These are phyloP conservation scores for Lachancea sp. DNA, from an alignment of 805 yeast species.

Conservation along the genomic window DNA sequence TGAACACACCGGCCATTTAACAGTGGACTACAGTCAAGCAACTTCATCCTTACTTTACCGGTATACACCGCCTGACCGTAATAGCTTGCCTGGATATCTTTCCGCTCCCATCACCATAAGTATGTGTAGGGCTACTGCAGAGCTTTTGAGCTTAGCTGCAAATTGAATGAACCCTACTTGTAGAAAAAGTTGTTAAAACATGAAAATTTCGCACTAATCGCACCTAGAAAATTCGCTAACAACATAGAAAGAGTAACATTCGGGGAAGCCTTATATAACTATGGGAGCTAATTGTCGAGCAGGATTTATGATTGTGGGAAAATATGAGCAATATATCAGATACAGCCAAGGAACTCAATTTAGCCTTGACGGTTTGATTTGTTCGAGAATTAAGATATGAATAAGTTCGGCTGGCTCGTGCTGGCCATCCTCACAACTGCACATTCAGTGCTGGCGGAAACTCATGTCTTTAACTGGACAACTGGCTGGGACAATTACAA, in stretches of 20 bases:
- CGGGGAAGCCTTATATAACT: conserved; percentile 3
- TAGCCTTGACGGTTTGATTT: not conserved
- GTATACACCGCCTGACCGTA: too few relatives aligned
- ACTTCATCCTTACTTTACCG: too few relatives aligned
- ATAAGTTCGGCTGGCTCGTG: conserved; percentile 1
- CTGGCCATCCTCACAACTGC: conserved; percentile 1
- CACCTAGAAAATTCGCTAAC: conserved; percentile 1
- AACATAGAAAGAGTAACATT: not conserved
- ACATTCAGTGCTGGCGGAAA: conserved; percentile 22
- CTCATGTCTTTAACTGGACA: conserved; percentile 60
- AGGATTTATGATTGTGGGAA: not conserved
- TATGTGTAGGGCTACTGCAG: too few relatives aligned
- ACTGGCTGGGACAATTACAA: conserved; percentile 50
- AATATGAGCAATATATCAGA: not conserved
- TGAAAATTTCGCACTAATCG: conserved; percentile 1
- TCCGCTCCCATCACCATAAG: too few relatives aligned
- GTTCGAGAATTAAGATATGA: not conserved
- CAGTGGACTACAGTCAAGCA: too few relatives aligned
- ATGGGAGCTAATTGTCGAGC: not conserved
- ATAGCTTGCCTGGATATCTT: too few relatives aligned
- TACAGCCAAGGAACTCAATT: not conserved
- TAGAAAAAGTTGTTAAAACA: too few relatives aligned
- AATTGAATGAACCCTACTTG: too few relatives aligned
- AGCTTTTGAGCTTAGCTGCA: too few relatives aligned
- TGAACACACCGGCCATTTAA: too few relatives aligned